Evolutionary conservation across 2,329 filamentous ascomycete genomes (phyloP).

Genomic region (Colletotrichum neosansevieriae): DNA sequence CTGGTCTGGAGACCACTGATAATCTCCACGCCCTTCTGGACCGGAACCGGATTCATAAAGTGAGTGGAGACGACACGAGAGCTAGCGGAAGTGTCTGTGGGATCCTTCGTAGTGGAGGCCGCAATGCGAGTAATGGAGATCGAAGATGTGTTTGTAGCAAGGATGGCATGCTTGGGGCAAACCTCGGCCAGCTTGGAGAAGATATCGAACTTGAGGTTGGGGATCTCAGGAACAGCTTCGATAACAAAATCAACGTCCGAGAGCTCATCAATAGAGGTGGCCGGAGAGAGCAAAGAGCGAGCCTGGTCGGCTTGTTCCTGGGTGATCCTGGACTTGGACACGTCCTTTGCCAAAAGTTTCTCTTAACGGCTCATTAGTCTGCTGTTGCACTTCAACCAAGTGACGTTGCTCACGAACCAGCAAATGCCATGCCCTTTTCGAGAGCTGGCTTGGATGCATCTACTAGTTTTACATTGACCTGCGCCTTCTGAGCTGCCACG

Average conservation of each 20-base stretch:
- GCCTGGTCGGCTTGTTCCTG: constrained; percentile 82
- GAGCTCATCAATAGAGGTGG: constrained; percentile 81
- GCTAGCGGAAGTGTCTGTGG: constrained; percentile 82
- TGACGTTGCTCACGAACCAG: constrained; percentile 65
- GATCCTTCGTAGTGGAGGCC: constrained; percentile 82
- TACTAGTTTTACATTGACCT: constrained; percentile 86
- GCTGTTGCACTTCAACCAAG: background rate
- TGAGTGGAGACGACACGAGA: constrained; percentile 95
- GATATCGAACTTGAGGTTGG: constrained; percentile 86
- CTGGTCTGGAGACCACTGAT: constrained; percentile 95
- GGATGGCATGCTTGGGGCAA: constrained; percentile 85
- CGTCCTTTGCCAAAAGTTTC: constrained; percentile 93
- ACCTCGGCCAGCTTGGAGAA: constrained; percentile 86
- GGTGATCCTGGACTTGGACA: constrained; percentile 87
- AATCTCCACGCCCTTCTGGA: constrained; percentile 98
- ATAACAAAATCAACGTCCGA: constrained; percentile 95
- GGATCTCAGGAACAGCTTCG: constrained; percentile 95
- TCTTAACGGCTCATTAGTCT: constrained; percentile 66
- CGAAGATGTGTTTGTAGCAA: constrained; percentile 98
- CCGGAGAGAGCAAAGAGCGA: constrained; percentile 75
- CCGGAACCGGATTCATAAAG: constrained; percentile 98
- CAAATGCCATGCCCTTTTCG: constrained; percentile 90
- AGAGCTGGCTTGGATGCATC: constrained; percentile 87
- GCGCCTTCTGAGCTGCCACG: constrained; percentile 87
- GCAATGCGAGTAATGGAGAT: constrained; percentile 98